Conservation (phyloP, 495 filamentous ascomycete species). For the Tricharina praecox region DNA sequence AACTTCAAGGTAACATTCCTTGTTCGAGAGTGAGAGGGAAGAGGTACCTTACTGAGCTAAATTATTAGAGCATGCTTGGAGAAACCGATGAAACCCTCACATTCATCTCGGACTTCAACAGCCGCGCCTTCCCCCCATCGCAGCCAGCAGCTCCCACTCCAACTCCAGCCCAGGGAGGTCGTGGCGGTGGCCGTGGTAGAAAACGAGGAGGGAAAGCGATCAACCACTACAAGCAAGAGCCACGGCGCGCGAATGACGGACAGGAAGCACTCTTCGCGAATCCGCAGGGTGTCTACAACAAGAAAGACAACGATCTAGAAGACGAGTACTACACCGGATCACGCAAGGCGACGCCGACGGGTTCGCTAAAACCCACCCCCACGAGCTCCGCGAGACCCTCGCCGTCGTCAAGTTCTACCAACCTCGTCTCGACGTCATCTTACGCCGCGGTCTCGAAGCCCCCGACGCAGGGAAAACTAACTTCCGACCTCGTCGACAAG, state of each 20-base stretch:
- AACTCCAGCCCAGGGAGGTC: not conserved
- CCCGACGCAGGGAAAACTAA: conserved; percentile 56
- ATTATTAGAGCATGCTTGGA: conserved; percentile 52
- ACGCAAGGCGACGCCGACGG: not conserved
- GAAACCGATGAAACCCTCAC: conserved; percentile 71
- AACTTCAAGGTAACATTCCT: conserved; percentile 44
- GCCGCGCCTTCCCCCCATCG: conserved; percentile 31
- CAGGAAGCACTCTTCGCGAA: conserved; percentile 24
- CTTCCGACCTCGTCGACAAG: conserved; percentile 54
- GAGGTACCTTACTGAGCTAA: not conserved
- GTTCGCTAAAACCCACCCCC: conserved; percentile 19
- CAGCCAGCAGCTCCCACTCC: conserved; percentile 10
- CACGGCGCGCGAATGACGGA: conserved; percentile 18
- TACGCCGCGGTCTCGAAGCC: conserved; percentile 17
- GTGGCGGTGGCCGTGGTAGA: too few relatives aligned
- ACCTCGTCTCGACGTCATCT: not conserved
- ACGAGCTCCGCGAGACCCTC: too few relatives aligned
- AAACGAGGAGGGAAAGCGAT: not conserved
- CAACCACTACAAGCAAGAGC: conserved; percentile 11
- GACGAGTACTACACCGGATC: conserved; percentile 21
- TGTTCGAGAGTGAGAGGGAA: not conserved
- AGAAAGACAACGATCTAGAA: conserved; percentile 21
- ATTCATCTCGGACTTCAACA: conserved; percentile 84
- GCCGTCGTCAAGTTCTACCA: not conserved
- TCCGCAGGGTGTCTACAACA: conserved; percentile 17